phyloP scores from a whole-genome alignment of 495 filamentous ascomycete genomes.

The Parathielavia appendiculata region DNA sequence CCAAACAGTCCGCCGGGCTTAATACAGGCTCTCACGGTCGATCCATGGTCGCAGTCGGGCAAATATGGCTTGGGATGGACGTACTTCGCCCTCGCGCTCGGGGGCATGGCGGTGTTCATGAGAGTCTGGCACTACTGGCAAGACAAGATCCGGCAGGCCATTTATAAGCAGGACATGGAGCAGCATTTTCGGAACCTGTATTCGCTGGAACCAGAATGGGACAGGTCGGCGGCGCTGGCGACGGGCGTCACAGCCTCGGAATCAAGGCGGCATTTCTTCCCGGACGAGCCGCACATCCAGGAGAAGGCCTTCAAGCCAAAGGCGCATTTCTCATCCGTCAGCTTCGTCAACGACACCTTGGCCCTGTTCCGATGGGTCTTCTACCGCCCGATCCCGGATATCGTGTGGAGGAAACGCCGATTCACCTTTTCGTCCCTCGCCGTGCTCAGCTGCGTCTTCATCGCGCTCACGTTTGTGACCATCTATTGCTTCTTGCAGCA shows the following conservation, averaged over 20 bases:
- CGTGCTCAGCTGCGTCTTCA: slow-evolving; percentile 58
- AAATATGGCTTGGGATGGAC: slow-evolving; percentile 87
- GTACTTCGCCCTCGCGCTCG: slow-evolving; percentile 71
- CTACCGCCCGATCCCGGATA: slow-evolving; percentile 72
- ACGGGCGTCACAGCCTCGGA: slow-evolving; percentile 54
- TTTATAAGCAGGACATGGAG: slow-evolving; percentile 68
- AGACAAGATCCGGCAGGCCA: slow-evolving; percentile 78
- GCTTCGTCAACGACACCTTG: slow-evolving; percentile 66
- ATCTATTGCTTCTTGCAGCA: slow-evolving; percentile 82
- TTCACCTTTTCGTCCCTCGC: slow-evolving; percentile 73
- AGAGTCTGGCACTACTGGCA: slow-evolving; percentile 80
- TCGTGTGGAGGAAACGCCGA: slow-evolving; percentile 56
- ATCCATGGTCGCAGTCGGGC: slow-evolving; percentile 73
- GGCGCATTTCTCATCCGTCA: slow-evolving; percentile 62
- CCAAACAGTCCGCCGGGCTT: slow-evolving; percentile 64
- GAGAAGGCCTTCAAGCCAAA: slow-evolving; percentile 55
- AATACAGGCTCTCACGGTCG: slow-evolving; percentile 65
- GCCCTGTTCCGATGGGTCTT: slow-evolving; percentile 79
- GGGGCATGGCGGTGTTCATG: slow-evolving; percentile 57
- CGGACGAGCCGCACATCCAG: slow-evolving; percentile 42
- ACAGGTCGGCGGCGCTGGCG: slow-evolving; percentile 60
- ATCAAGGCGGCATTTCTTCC: slow-evolving; percentile 65
- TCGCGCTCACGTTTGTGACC: slow-evolving; percentile 63
- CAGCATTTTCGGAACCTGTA: slow-evolving; percentile 51
- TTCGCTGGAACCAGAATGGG: slow-evolving; percentile 53